Percentiles rank a stretch among this genome's conserved stretches.
phyloP scores from a whole-genome alignment of 352 stramenopile species.

The Phytophthora lateralis region DNA sequence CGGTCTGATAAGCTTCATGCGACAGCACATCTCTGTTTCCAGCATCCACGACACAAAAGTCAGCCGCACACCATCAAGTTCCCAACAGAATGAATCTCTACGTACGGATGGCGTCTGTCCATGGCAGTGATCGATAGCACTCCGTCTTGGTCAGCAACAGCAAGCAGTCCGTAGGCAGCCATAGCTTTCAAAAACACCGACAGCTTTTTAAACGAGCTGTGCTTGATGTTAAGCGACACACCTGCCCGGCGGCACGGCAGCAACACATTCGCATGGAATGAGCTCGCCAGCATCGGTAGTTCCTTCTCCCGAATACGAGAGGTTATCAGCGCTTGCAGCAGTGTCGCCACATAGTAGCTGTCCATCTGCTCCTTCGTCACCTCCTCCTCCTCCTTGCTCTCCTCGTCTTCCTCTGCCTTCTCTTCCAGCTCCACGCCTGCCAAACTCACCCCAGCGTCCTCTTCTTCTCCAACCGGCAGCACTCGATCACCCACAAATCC shows the following conservation, averaged over 20 bases:
- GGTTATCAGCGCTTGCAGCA: conserved; percentile 70
- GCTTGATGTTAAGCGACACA: conserved; percentile 73
- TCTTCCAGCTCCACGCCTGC: conserved; percentile 49
- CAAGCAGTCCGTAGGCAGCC: conserved; percentile 55
- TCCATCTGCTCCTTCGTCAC: conserved; percentile 79
- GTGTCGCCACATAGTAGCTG: conserved; percentile 57
- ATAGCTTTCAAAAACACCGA: conserved; percentile 78
- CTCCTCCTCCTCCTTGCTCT: conserved; percentile 24
- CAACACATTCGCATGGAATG: conserved; percentile 72
- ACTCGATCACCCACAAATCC: conserved; percentile 60
- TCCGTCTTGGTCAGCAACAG: conserved; percentile 69
- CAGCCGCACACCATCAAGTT: background rate
- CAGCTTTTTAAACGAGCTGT: conserved; percentile 83
- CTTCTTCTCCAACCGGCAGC: conserved; percentile 36
- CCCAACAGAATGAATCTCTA: conserved; percentile 11
- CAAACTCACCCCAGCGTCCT: conserved; percentile 29
- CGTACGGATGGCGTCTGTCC: conserved; percentile 69
- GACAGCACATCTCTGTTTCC: conserved; percentile 55
- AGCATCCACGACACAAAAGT: conserved; percentile 17
- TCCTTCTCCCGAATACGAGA: conserved; percentile 71
- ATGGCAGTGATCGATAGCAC: conserved; percentile 82
- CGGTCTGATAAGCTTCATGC: conserved; percentile 59
- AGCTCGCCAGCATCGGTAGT: conserved; percentile 78
- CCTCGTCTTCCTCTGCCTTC: conserved; percentile 24
- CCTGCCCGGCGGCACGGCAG: conserved; percentile 64